phyloP scores from a whole-genome alignment of 306 rosid genomes.

The Hippophae gyantsensis region DNA sequence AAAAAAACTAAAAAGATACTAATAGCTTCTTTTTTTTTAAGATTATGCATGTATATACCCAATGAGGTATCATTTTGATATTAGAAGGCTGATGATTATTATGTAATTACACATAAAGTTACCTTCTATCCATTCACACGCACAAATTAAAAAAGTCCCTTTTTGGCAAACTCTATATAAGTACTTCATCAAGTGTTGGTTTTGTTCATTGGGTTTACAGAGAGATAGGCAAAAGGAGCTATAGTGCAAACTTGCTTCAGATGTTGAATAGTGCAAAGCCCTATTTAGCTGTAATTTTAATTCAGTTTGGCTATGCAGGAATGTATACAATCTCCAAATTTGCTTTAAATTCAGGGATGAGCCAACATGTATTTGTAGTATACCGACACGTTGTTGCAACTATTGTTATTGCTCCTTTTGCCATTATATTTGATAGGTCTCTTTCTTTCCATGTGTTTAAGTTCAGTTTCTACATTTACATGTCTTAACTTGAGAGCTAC shows the following conservation, averaged over 20 bases:
- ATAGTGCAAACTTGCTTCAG: constrained; percentile 6
- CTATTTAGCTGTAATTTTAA: constrained; percentile 23
- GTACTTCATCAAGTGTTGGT: no score
- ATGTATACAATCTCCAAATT: constrained; percentile 27
- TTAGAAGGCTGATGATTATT: no score
- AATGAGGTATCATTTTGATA: no score
- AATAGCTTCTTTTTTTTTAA: no score
- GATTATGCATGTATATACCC: no score
- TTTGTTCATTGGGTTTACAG: background rate
- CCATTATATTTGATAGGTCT: constrained; percentile 41
- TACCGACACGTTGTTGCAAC: constrained; percentile 39
- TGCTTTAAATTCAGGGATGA: constrained; percentile 43
- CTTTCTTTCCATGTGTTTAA: background rate
- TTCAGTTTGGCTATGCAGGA: constrained; percentile 49
- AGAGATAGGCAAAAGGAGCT: constrained; percentile 6
- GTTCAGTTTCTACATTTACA: background rate
- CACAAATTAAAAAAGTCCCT: no score
- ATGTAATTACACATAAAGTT: no score
- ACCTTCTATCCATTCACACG: no score
- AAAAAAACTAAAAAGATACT: no score
- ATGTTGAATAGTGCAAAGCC: constrained; percentile 23
- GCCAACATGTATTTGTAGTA: constrained; percentile 35
- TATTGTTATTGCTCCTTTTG: constrained; percentile 34
- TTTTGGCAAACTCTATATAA: no score
- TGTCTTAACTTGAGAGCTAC: background rate